Evolutionary conservation across 164 flowering plant genomes (phyloP), one percentile per base, ranked within the genome.

Genomic region (Magnolia kwangsiensis): DNA sequence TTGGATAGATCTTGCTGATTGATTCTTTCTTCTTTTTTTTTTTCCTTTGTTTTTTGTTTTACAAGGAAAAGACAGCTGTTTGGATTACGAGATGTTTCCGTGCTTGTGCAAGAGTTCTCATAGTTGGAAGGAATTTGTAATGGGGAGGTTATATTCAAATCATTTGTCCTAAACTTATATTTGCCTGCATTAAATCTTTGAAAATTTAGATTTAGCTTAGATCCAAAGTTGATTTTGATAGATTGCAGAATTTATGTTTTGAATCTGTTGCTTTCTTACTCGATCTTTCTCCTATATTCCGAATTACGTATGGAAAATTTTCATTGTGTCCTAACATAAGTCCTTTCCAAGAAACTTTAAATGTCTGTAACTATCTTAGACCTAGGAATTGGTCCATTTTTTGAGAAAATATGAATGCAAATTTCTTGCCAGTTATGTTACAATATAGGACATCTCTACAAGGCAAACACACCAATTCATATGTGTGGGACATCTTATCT

Each of bases 121-220:
- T 29, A 20, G 50, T 9, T 29, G 49, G 45, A 68, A 5, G 71
- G 10, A 18, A 31, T 68, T 37, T 29, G n/a, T 7, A 14, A 29
- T 29, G 50, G 71, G 19, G 71, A 68, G 71, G 71, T 68, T 68
- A 70, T 11, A 49, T 70, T 68, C 20, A 49, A 49, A 20, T 66
- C 13, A 55, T 55, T 55, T 19, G 2, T 4, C 61, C 0, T 11
- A 1, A 55, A 55, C 13, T 55, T 55, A 16, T 55, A 16, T 55
- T 55, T 11, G 18, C 61, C 3, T 55, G 61, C 2, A 10, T 16
- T 55, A 10, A 55, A 55, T 8, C 61, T 55, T 2, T 55, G 13
- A 11, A 55, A 55, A 1, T 55, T 55, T 13, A 55, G 16, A 11
- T 55, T 55, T 55, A 55, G 61, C 13, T 55, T 16, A 55, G 16